Percentiles rank a stretch among this genome's conserved stretches.
phyloP scores from a whole-genome alignment of 2,329 filamentous ascomycete genomes.

The Neopestalotiopsis sp. region DNA sequence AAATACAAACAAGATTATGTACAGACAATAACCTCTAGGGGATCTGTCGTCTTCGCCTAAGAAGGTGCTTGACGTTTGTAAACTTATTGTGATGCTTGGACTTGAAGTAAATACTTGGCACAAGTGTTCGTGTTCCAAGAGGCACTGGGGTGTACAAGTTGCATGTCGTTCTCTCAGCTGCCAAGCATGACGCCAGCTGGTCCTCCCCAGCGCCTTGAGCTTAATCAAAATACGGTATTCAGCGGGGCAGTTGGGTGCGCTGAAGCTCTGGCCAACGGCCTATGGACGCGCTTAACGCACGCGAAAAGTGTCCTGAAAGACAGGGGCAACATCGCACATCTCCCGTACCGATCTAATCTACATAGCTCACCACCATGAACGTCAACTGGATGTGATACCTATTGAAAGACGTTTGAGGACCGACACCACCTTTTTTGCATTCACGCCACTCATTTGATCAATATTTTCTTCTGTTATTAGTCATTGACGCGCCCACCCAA shows the following conservation, averaged over 20 bases:
- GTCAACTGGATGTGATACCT: background rate
- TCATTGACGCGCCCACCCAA: background rate
- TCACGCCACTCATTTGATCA: conserved; percentile 17
- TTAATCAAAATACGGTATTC: background rate
- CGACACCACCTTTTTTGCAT: background rate
- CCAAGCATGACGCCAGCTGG: background rate
- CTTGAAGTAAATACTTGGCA: no score
- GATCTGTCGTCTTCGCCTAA: no score
- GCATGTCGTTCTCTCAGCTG: background rate
- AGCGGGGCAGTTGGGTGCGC: background rate
- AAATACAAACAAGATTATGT: no score
- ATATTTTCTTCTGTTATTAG: background rate
- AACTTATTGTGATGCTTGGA: no score
- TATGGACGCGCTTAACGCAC: conserved; percentile 16
- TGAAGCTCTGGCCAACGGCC: background rate
- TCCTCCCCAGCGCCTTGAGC: background rate
- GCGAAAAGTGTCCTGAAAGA: conserved; percentile 20
- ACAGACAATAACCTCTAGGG: no score
- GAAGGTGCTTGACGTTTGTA: no score
- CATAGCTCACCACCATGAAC: background rate
- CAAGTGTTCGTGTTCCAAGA: no score
- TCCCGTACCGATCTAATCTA: background rate
- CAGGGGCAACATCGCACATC: background rate
- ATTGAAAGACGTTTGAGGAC: background rate
- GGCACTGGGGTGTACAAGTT: background rate